A percentile compares a stretch with the other conserved stretches of the same genome.
Conservation (phyloP, 805 yeast genomes). For the Isabelozyma pseudorhagii region DNA sequence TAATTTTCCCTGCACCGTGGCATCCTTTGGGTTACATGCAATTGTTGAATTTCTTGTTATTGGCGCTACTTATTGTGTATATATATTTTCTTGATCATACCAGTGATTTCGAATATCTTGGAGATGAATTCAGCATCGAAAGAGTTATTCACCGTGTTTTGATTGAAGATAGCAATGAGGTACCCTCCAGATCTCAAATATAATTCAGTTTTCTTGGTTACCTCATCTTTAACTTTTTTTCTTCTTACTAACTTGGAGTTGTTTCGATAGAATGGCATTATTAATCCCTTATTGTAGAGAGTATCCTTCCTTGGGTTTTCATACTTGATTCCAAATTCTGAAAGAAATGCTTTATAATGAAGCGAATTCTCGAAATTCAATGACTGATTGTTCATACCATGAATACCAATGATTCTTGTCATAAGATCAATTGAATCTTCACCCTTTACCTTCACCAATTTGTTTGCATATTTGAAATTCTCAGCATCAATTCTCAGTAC, state of each 20-base stretch:
- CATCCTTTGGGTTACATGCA: too few species aligned
- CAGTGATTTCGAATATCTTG: slow-evolving; percentile 43
- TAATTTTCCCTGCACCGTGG: too few species aligned
- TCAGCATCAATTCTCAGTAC: slow-evolving; percentile 45
- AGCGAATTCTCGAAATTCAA: slow-evolving; percentile 32
- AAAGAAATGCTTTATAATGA: slow-evolving; percentile 44
- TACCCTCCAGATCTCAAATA: slow-evolving; percentile 52
- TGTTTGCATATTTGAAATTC: slow-evolving; percentile 34
- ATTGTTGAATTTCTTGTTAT: neutral
- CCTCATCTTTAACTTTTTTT: slow-evolving; percentile 7
- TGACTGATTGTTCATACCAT: slow-evolving; percentile 19
- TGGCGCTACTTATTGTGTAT: slow-evolving; percentile 12
- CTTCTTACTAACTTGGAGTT: slow-evolving; percentile 44
- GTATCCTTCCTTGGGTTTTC: slow-evolving; percentile 24
- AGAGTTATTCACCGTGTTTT: slow-evolving; percentile 10
- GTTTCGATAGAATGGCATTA: slow-evolving; percentile 50
- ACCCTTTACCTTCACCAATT: slow-evolving; percentile 22
- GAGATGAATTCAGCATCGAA: slow-evolving; percentile 40
- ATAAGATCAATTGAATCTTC: slow-evolving; percentile 37
- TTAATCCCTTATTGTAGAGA: slow-evolving; percentile 44
- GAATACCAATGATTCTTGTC: slow-evolving; percentile 46
- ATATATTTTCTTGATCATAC: slow-evolving; percentile 48
- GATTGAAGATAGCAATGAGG: slow-evolving; percentile 45
- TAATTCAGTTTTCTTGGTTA: slow-evolving; percentile 32
- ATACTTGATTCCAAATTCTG: slow-evolving; percentile 52